phyloP scores from a whole-genome alignment of 1,139 yeast species.

The Scheffersomyces illinoinensis region DNA sequence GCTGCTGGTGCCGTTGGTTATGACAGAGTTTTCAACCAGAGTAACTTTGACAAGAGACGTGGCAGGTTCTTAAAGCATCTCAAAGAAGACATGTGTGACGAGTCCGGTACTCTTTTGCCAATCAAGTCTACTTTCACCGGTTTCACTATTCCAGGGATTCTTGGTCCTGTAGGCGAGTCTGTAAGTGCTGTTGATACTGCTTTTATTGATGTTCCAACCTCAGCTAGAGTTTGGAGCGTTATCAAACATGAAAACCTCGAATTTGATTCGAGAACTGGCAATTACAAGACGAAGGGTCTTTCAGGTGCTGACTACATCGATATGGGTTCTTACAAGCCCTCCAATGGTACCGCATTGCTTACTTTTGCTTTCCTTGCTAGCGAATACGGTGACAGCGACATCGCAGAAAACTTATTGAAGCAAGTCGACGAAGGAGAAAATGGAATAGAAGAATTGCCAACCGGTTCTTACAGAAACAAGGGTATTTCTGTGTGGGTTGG shows the following conservation, averaged over 20 bases:
- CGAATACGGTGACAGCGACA: constrained; percentile 4
- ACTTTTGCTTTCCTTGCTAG: constrained; percentile 5
- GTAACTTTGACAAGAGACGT: constrained; percentile 5
- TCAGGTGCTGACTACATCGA: constrained; percentile 5
- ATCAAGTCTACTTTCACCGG: constrained; percentile 7
- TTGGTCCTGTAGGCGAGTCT: constrained; percentile 5
- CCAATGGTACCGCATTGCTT: constrained; percentile 4
- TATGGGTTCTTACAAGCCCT: constrained; percentile 5
- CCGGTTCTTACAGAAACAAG: constrained; percentile 4
- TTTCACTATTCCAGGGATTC: constrained; percentile 6
- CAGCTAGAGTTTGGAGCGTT: not conserved
- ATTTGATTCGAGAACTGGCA: constrained; percentile 2
- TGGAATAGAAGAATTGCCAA: constrained; percentile 6
- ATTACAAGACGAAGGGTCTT: constrained; percentile 3
- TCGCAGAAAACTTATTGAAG: constrained; percentile 5
- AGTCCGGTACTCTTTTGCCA: constrained; percentile 5
- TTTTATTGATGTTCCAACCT: constrained; percentile 2
- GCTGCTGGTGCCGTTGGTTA: constrained; percentile 6
- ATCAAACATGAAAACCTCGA: not conserved
- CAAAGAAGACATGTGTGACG: constrained; percentile 6
- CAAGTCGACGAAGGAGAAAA: constrained; percentile 4
- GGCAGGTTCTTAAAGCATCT: constrained; percentile 3
- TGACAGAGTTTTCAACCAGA: constrained; percentile 5
- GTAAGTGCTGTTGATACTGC: constrained; percentile 5
- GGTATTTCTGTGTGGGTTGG: constrained; percentile 2